Base-by-base conservation (phyloP, 257 asterid species). In the Scutellaria baicalensis region DNA sequence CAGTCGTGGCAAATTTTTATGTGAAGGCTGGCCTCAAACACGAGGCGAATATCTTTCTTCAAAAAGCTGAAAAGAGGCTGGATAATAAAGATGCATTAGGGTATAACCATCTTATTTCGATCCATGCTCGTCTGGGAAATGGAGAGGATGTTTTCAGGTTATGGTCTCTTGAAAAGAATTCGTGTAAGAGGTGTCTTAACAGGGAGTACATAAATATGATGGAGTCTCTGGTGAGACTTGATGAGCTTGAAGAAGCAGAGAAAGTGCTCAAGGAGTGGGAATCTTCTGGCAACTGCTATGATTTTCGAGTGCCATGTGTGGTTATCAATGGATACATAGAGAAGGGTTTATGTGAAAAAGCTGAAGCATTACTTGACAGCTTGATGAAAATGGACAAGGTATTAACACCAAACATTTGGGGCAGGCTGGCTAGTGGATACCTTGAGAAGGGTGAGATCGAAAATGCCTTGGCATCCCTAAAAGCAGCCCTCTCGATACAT, bases 91-190 rank as follows among this genome's bases (percentile, higher is more conserved):
- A 89, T 57, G 77, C 81, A 52, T 20, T 68, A 38, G 85, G 90
- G 45, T 82, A 85, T 79, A 89, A 88, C 78, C 89, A 86, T 77
- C 84, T 89, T 51, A 88, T 92, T 79, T 87, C 98, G 0, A 86
- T 89, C 63, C 82, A 92, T 63, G 76, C 95, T 65, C 84, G 56
- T 55, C 52, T 92, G 67, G 85, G 90, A 20, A 86, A 89, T 83
- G 86, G 67, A 40, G 83, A 67, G 3, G 87, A 86, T 20, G 89
- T 88, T 56, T 50, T 84, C 14, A 84, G 96, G 70, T 78, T 92
- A 69, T 87, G 95, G 96, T 64, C 50, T 64, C 79, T 79, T 16
- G 84, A 79, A 77, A 89, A 81, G 80, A 66, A 33, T 20, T 69
- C 72, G 40, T 81, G 89, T 64, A 83, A 78, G 77, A 87, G 79